Conservation (phyloP, 2,329 filamentous ascomycete species). For the Sporothrix pseudoabietina region DNA sequence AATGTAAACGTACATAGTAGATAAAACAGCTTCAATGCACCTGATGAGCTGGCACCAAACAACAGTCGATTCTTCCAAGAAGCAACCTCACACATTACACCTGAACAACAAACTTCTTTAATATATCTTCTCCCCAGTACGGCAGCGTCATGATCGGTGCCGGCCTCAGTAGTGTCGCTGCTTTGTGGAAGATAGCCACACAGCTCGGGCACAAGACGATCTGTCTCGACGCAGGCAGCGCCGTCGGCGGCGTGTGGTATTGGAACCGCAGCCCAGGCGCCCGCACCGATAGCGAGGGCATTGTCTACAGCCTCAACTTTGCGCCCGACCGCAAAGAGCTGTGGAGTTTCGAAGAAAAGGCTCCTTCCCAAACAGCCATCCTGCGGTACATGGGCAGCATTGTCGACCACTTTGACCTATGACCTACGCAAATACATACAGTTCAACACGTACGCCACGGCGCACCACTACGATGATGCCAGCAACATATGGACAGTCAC, state of each 20-base stretch:
- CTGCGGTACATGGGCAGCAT: slow-evolving; percentile 17
- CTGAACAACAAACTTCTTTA: background rate
- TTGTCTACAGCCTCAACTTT: slow-evolving; percentile 58
- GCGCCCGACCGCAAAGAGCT: slow-evolving; percentile 55
- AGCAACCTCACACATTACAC: background rate
- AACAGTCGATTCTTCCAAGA: background rate
- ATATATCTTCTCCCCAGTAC: slow-evolving; percentile 13
- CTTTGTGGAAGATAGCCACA: slow-evolving; percentile 61
- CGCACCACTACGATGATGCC: slow-evolving; percentile 56
- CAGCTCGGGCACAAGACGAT: slow-evolving; percentile 60
- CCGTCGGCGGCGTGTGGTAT: slow-evolving; percentile 77
- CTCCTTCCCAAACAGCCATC: slow-evolving; percentile 22
- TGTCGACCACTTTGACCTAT: slow-evolving; percentile 41
- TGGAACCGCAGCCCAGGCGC: slow-evolving; percentile 77
- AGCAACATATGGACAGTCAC: slow-evolving; percentile 52
- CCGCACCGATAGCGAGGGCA: slow-evolving; percentile 71
- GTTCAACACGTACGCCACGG: slow-evolving; percentile 52
- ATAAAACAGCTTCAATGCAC: background rate
- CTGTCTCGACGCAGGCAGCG: slow-evolving; percentile 66
- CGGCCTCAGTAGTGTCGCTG: slow-evolving; percentile 74
- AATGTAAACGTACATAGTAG: background rate
- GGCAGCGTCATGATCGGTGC: slow-evolving; percentile 69
- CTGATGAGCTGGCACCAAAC: background rate
- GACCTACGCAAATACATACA: slow-evolving; percentile 56
- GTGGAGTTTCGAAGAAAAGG: slow-evolving; percentile 48